Percentiles rank a stretch among this genome's conserved stretches.
Conservation (phyloP, 768 basidiomycete species). For the Russula ochroleuca region DNA sequence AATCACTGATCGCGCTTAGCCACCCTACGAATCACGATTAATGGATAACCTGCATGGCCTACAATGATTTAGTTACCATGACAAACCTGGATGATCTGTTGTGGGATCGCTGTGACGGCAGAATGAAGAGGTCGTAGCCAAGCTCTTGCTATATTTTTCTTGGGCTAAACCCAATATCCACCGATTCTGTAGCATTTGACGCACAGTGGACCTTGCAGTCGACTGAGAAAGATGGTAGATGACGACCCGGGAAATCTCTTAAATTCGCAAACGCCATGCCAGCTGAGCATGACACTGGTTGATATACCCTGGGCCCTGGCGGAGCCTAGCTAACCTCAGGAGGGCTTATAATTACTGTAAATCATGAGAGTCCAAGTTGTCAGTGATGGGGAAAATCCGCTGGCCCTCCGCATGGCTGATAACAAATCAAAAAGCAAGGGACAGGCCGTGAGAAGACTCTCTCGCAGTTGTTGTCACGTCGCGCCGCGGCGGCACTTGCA, state of each 20-base stretch:
- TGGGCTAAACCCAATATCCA: background rate
- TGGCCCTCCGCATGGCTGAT: background rate
- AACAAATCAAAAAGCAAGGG: too few relatives aligned
- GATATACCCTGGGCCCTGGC: background rate
- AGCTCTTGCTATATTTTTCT: background rate
- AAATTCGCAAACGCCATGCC: background rate
- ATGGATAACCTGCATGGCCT: background rate
- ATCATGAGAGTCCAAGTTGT: too few relatives aligned
- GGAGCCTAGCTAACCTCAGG: background rate
- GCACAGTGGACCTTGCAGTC: too few relatives aligned
- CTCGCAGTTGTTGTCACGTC: too few relatives aligned
- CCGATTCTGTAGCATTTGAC: background rate
- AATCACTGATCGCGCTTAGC: background rate
- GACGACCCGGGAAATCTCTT: background rate
- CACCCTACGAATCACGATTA: too few relatives aligned
- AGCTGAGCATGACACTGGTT: background rate
- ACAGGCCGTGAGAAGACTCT: too few relatives aligned
- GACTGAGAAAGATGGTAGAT: background rate
- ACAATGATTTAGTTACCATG: background rate
- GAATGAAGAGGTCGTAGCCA: background rate
- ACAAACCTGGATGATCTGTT: background rate
- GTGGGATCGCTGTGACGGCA: background rate
- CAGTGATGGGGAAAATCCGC: too few relatives aligned
- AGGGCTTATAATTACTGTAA: background rate
- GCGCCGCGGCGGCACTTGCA: too few relatives aligned